Evolutionary conservation across 2,329 filamentous ascomycete species (phyloP).

Genomic region (Trichoderma sp.): DNA sequence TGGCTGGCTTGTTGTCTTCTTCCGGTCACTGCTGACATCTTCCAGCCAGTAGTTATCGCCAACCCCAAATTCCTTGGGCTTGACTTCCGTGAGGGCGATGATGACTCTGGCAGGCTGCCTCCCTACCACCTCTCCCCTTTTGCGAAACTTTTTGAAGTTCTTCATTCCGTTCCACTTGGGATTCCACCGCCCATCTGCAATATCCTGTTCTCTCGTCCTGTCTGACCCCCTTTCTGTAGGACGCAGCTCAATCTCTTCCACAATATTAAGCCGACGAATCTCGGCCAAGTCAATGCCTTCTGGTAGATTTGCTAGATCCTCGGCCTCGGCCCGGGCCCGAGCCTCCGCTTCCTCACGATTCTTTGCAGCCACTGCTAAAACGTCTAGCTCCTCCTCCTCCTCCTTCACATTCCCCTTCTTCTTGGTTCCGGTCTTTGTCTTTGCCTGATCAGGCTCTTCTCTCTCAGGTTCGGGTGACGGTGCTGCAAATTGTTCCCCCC

Average conservation of each 20-base stretch:
- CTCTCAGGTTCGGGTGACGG: slow-evolving; percentile 28
- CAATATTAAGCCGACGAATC: slow-evolving; percentile 69
- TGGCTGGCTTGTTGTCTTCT: slow-evolving; percentile 29
- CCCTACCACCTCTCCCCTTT: slow-evolving; percentile 49
- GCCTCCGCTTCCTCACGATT: slow-evolving; percentile 65
- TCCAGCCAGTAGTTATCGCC: slow-evolving; percentile 76
- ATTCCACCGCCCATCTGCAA: slow-evolving; percentile 67
- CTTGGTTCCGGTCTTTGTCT: slow-evolving; percentile 9
- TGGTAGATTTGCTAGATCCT: slow-evolving; percentile 49
- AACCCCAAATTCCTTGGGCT: slow-evolving; percentile 68
- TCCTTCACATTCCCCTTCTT: slow-evolving; percentile 54
- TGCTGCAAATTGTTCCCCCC: slow-evolving; percentile 46
- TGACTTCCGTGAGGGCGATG: slow-evolving; percentile 68
- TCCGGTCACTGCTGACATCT: slow-evolving; percentile 39
- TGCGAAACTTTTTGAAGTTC: slow-evolving; percentile 89
- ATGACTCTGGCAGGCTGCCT: slow-evolving; percentile 54
- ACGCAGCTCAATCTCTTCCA: slow-evolving; percentile 72
- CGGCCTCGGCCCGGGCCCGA: slow-evolving; percentile 51
- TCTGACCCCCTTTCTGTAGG: slow-evolving; percentile 27
- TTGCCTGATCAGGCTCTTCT: slow-evolving; percentile 18
- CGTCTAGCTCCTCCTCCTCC: slow-evolving; percentile 64
- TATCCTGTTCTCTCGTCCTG: slow-evolving; percentile 46
- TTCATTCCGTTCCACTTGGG: slow-evolving; percentile 88
- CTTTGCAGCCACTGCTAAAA: slow-evolving; percentile 63
- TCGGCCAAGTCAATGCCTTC: slow-evolving; percentile 69